These are phyloP conservation scores for Diaporthe sp. DNA, from an alignment of 2,329 filamentous ascomycete genomes.

Conservation along the genomic window DNA sequence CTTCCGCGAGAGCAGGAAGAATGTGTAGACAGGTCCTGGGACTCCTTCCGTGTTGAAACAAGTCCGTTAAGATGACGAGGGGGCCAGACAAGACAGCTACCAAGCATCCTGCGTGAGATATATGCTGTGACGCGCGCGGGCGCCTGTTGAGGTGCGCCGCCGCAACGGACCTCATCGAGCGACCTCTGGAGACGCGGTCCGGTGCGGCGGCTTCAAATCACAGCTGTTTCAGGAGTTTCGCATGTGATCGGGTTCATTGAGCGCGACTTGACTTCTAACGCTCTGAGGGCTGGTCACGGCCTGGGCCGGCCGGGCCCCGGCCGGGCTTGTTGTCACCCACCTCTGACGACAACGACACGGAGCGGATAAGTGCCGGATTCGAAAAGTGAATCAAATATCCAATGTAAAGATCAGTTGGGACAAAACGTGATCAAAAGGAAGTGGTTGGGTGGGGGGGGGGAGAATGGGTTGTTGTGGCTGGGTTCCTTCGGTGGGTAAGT, in stretches of 20 bases:
- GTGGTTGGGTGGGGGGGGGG: too few species aligned
- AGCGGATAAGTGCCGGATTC: not conserved
- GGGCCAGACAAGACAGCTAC: not conserved
- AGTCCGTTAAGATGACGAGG: not conserved
- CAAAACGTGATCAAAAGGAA: not conserved
- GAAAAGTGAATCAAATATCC: not conserved
- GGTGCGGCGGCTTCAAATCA: not conserved
- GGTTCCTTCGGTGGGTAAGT: not conserved
- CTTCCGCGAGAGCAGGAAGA: not conserved
- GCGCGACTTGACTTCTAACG: not conserved
- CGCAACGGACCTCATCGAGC: not conserved
- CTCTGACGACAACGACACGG: not conserved
- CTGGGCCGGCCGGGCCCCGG: not conserved
- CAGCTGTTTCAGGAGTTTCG: not conserved
- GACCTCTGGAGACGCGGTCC: not conserved
- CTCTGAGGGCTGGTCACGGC: not conserved
- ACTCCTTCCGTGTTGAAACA: not conserved
- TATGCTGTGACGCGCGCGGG: not conserved
- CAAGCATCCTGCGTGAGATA: not conserved
- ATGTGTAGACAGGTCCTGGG: not conserved
- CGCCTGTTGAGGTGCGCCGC: not conserved
- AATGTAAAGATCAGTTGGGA: not conserved
- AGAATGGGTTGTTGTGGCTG: not conserved
- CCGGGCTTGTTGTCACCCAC: not conserved
- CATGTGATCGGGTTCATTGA: not conserved